phyloP scores from a whole-genome alignment of 1,139 yeast species.

The Casaregolazyma lundiana region DNA sequence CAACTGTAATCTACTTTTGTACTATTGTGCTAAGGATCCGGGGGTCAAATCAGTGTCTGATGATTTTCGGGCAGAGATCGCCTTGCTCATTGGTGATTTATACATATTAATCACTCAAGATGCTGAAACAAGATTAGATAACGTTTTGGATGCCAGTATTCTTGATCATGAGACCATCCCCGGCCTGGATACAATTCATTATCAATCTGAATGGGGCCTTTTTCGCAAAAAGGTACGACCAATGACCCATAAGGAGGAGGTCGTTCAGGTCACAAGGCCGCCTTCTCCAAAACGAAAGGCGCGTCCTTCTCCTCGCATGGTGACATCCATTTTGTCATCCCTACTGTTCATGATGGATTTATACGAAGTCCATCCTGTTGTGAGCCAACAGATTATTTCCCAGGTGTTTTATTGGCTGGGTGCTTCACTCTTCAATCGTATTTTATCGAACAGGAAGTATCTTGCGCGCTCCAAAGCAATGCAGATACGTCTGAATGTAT shows the following conservation, averaged over 20 bases:
- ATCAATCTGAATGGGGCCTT: constrained; percentile 41
- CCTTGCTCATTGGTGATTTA: constrained; percentile 34
- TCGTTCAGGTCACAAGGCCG: constrained; percentile 59
- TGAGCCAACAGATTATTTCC: constrained; percentile 71
- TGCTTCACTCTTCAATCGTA: constrained; percentile 64
- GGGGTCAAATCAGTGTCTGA: constrained; percentile 30
- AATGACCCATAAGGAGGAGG: constrained; percentile 46
- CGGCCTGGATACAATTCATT: constrained; percentile 38
- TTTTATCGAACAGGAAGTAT: constrained; percentile 60
- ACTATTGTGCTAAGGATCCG: constrained; percentile 38
- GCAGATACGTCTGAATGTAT: constrained; percentile 80
- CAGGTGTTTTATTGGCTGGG: constrained; percentile 78
- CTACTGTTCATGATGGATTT: constrained; percentile 78
- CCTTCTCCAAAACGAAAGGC: constrained; percentile 63
- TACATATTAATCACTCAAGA: constrained; percentile 35
- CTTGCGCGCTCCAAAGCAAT: constrained; percentile 80
- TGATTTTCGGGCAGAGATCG: constrained; percentile 31
- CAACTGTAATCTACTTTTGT: constrained; percentile 36
- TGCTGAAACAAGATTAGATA: constrained; percentile 36
- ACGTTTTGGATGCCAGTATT: constrained; percentile 36
- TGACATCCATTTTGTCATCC: constrained; percentile 86
- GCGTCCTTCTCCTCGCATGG: constrained; percentile 81
- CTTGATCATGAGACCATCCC: constrained; percentile 43
- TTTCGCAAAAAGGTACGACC: constrained; percentile 31
- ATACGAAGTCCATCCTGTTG: constrained; percentile 71